Evolutionary conservation across 1,139 yeast genomes (phyloP).

Genomic region (Diutina siamensis): DNA sequence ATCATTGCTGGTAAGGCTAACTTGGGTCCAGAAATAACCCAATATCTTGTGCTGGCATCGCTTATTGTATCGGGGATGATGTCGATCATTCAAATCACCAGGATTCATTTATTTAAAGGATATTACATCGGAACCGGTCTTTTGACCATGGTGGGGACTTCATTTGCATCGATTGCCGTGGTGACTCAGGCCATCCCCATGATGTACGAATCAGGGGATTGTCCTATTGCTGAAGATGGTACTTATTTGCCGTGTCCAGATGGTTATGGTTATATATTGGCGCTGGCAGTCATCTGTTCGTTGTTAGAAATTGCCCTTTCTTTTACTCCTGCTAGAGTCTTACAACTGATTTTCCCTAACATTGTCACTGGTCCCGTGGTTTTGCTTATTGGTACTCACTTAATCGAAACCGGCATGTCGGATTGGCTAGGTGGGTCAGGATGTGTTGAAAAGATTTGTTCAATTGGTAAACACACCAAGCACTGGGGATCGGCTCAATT

Average conservation of each 20-base stretch:
- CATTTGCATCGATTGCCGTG: conserved; percentile 78
- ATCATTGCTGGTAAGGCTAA: conserved; percentile 54
- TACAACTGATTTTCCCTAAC: conserved; percentile 75
- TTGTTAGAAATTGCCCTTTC: conserved; percentile 61
- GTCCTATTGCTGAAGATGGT: conserved; percentile 45
- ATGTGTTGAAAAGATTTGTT: conserved; percentile 36
- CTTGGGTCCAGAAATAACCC: conserved; percentile 35
- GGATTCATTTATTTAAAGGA: conserved; percentile 64
- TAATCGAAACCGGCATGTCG: conserved; percentile 59
- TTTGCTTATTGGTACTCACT: conserved; percentile 60
- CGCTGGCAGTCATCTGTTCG: conserved; percentile 68
- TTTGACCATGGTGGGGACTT: conserved; percentile 83
- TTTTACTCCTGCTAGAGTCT: conserved; percentile 59
- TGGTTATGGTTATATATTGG: conserved; percentile 77
- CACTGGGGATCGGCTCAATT: conserved; percentile 81
- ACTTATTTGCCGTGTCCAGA: conserved; percentile 68
- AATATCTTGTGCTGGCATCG: conserved; percentile 70
- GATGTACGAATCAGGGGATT: conserved; percentile 66
- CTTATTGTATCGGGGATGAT: conserved; percentile 67
- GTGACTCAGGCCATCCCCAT: conserved; percentile 66
- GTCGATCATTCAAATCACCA: conserved; percentile 69
- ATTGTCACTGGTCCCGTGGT: conserved; percentile 91
- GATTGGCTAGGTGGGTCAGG: conserved; percentile 89
- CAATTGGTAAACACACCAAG: conserved; percentile 17
- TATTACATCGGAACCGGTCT: conserved; percentile 72